Evolutionary conservation across 768 basidiomycete species (phyloP).

Genomic region (Boletus tomentosulus): DNA sequence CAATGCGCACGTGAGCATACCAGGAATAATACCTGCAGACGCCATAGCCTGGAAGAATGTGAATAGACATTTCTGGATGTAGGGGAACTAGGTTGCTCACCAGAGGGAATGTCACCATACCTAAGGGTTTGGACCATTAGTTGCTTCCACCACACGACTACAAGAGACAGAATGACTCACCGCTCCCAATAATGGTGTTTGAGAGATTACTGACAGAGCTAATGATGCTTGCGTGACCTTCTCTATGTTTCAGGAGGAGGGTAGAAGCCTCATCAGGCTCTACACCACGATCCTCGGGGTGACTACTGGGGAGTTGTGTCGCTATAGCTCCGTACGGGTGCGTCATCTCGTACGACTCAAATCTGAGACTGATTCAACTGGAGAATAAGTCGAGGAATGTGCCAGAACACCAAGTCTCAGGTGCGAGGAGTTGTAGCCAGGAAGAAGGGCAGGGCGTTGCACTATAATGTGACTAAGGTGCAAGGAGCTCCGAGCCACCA

Average conservation of each 20-base stretch:
- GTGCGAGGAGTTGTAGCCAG: too few species aligned
- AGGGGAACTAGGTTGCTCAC: constrained; percentile 34
- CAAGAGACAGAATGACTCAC: constrained; percentile 37
- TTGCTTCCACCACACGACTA: not conserved
- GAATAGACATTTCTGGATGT: not conserved
- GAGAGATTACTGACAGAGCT: constrained; percentile 76
- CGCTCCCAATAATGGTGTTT: constrained; percentile 92
- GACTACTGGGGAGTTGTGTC: constrained; percentile 28
- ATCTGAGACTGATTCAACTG: not conserved
- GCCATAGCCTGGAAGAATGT: constrained; percentile 72
- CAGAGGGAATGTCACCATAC: constrained; percentile 87
- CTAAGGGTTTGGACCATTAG: constrained; percentile 33
- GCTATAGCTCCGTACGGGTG: constrained; percentile 62
- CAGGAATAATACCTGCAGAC: constrained; percentile 84
- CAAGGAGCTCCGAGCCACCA: too few species aligned
- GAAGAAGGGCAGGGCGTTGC: too few species aligned
- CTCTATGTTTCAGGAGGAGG: constrained; percentile 44
- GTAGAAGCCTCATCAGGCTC: constrained; percentile 52
- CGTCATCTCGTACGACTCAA: constrained; percentile 54
- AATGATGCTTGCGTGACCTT: constrained; percentile 65
- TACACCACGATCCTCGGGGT: constrained; percentile 1
- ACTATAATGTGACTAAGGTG: too few species aligned
- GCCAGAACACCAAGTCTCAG: too few species aligned
- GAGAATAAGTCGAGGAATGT: not conserved
- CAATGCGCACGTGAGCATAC: constrained; percentile 80